Conservation (phyloP, 768 basidiomycete species). For the Boletus sp. region DNA sequence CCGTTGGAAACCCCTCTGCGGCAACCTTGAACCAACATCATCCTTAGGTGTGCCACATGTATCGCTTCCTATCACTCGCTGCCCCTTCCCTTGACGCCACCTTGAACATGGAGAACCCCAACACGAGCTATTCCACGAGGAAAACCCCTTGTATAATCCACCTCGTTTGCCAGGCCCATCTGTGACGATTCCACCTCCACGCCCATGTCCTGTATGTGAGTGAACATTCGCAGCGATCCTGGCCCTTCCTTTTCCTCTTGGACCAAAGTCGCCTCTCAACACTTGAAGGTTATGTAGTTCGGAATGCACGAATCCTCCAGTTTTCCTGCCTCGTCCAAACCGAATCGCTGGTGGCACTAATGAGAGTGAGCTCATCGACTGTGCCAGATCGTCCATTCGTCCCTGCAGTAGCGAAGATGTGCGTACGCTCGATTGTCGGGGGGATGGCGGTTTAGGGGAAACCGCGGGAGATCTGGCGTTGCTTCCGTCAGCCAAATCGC, state of each 20-base stretch:
- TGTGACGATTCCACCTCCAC: slow-evolving; percentile 1
- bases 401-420: slow-evolving; percentile 16
- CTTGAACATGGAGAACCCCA: slow-evolving; percentile 2
- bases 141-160: slow-evolving; percentile 9
- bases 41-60: no score
- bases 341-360: slow-evolving; percentile 67
- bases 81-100: slow-evolving; percentile 6
- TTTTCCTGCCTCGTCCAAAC: slow-evolving; percentile 69
- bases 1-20: background rate
- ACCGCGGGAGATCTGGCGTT: slow-evolving; percentile 19
- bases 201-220: slow-evolving; percentile 11
- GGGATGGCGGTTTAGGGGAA: slow-evolving; percentile 17
- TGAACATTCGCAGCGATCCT: slow-evolving; percentile 26
- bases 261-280: slow-evolving; percentile 23
- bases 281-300: slow-evolving; percentile 34
- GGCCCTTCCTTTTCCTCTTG: slow-evolving; percentile 31
- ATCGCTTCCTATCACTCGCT: slow-evolving; percentile 10
- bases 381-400: slow-evolving; percentile 46
- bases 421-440: slow-evolving; percentile 19
- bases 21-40: background rate
- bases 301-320: slow-evolving; percentile 45
- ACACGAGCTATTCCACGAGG: slow-evolving; percentile 16
- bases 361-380: slow-evolving; percentile 45
- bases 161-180: background rate
- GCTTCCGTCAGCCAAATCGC: no score